Base-by-base conservation (phyloP, 2,329 filamentous ascomycete species). In the Cadophora sp. region DNA sequence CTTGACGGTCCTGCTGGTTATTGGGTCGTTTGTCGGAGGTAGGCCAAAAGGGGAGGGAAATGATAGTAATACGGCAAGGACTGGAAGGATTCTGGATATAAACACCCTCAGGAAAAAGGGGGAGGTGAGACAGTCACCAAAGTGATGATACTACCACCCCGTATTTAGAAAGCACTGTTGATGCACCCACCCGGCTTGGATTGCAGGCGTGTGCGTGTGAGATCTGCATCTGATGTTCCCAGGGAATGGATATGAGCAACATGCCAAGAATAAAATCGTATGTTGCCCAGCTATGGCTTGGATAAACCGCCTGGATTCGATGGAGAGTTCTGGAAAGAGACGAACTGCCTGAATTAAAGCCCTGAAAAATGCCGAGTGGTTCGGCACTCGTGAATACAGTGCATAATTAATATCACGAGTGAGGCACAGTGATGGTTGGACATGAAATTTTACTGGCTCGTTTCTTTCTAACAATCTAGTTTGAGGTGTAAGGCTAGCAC, bases 241-340 rank as follows among this genome's bases (percentile, higher is more conserved):
- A 39, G 33, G 53, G 53, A 39, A 22, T 39, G 33, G 53, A 56
- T 56, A 39, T 39, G 53, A 56, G 33, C 53, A 27, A 41, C 33
- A 14, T 56, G 53, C 53, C 53, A 56, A 56, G 53, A n/a, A 13
- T 18, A 56, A 22, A 56, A 33, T 56, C 33, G 53, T 56, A 56
- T 30, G 33, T 39, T 24, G 53, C 53, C 33, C 18, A 56, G 53
- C 53, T n/a, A 39, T 33, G 14, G 24, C 50, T 14, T 53, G 24
- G 50, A 53, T n/a, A 24, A 53, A 53, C 27, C 50, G 14, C 4
- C 50, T 33, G 50, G 50, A 53, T 33, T 53, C 27, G 16, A 53
- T 33, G 24, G 2, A 18, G 16, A 53, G 27, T 53, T 53, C 50
- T 53, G 50, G 50, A 53, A 53, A 8, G 27, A 3, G 27, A 33